phyloP scores from a whole-genome alignment of 495 filamentous ascomycete genomes.

The Thermochaetoides thermophila region DNA sequence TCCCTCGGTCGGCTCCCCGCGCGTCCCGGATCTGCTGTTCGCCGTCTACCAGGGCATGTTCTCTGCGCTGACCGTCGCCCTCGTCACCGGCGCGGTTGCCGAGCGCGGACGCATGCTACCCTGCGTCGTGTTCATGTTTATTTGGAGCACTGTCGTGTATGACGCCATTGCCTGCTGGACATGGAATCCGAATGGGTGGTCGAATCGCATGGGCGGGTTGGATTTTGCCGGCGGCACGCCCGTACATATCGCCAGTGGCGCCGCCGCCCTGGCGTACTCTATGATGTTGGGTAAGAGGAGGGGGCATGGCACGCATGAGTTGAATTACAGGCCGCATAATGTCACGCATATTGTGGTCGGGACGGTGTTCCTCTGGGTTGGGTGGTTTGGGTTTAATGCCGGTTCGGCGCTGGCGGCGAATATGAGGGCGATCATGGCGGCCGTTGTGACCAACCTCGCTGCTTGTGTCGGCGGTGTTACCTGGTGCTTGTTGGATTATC shows the following conservation, averaged over 20 bases:
- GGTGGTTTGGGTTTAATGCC: conserved; percentile 98
- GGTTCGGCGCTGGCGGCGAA: conserved; percentile 80
- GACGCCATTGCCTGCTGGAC: conserved; percentile 97
- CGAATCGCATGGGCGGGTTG: conserved; percentile 65
- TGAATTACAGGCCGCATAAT: conserved; percentile 96
- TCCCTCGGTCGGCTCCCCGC: conserved; percentile 67
- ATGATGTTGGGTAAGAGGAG: conserved; percentile 83
- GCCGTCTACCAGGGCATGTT: conserved; percentile 98
- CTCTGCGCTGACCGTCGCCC: conserved; percentile 83
- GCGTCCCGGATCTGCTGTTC: conserved; percentile 81
- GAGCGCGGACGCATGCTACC: conserved; percentile 92
- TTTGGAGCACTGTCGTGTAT: conserved; percentile 91
- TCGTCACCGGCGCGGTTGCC: conserved; percentile 82
- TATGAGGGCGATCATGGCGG: conserved; percentile 69
- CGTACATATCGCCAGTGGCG: conserved; percentile 87
- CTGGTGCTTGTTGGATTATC: conserved; percentile 88
- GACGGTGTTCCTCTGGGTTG: conserved; percentile 97
- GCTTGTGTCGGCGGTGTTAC: conserved; percentile 83
- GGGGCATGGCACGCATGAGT: conserved; percentile 63
- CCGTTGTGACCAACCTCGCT: conserved; percentile 53
- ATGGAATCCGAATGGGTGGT: conserved; percentile 85
- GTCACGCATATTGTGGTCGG: conserved; percentile 94
- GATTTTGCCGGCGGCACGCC: conserved; percentile 96
- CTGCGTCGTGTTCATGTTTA: conserved; percentile 87
- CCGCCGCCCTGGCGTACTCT: conserved; percentile 78